Conservation (phyloP, 257 asterid genomes). For the Prunella vulgaris region DNA sequence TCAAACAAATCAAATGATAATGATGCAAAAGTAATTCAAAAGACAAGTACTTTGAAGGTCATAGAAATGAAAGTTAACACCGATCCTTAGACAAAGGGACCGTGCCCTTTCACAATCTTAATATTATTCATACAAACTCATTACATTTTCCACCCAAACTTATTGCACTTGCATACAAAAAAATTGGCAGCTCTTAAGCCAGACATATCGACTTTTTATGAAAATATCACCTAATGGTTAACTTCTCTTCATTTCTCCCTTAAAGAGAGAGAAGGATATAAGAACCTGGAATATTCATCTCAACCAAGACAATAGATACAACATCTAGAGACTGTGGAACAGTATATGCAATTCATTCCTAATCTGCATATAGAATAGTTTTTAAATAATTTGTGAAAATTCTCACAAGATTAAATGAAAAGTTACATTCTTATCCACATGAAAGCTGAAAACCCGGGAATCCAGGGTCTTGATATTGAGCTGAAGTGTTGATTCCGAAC, state of each 20-base stretch:
- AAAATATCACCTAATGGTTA: background rate
- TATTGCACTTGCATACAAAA: background rate
- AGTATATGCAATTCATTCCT: background rate
- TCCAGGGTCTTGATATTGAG: slow-evolving; percentile 88
- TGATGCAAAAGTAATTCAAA: background rate
- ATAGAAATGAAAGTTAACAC: background rate
- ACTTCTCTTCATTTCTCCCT: background rate
- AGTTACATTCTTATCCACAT: slow-evolving; percentile 67
- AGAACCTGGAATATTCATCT: background rate
- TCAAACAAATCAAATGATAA: background rate
- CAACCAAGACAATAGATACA: background rate
- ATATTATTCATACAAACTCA: background rate
- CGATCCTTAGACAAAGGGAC: background rate
- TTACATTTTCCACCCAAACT: background rate
- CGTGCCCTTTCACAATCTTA: background rate
- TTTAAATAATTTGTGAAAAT: background rate
- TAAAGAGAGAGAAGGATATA: background rate
- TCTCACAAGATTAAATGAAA: background rate
- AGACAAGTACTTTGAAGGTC: background rate
- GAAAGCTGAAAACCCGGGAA: slow-evolving; percentile 55
- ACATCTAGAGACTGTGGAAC: background rate
- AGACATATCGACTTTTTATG: background rate
- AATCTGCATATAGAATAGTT: background rate
- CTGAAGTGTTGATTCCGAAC: slow-evolving; percentile 56
- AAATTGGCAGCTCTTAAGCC: background rate